Evolutionary conservation across 2,329 filamentous ascomycete species (phyloP).

Genomic region (Curvularia eragrostidis): DNA sequence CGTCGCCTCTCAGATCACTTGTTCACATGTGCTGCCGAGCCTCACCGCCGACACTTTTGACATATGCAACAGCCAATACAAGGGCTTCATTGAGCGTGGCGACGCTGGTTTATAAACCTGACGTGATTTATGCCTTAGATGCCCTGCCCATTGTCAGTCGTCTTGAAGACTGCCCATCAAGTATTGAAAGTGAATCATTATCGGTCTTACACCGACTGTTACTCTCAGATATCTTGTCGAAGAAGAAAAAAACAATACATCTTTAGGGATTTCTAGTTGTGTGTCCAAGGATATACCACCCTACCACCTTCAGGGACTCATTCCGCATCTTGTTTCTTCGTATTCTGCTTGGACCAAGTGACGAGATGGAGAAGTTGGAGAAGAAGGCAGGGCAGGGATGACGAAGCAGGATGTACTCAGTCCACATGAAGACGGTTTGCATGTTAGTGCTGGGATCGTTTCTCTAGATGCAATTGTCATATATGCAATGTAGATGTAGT

Average conservation of each 20-base stretch:
- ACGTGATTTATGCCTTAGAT: not conserved
- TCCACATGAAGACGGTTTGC: not conserved
- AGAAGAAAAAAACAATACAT: not conserved
- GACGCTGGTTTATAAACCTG: not conserved
- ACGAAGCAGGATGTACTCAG: not conserved
- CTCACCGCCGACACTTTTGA: not conserved
- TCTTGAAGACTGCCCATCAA: no score
- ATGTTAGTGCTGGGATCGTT: not conserved
- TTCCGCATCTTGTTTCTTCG: not conserved
- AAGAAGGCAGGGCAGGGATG: not conserved
- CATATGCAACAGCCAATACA: not conserved
- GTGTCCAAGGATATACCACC: not conserved
- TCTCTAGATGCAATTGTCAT: not conserved
- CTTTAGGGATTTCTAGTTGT: not conserved
- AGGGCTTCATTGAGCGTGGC: no score
- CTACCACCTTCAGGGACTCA: not conserved
- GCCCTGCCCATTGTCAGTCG: not conserved
- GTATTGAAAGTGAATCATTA: not conserved
- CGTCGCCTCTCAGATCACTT: conserved; percentile 8
- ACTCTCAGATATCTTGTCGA: not conserved
- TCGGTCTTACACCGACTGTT: not conserved
- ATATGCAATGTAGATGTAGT: not conserved
- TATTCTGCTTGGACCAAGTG: not conserved
- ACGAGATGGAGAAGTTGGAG: not conserved
- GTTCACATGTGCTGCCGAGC: not conserved